Base-by-base conservation (phyloP, 1,139 yeast genomes). In the Schwanniomyces etchellsii region DNA sequence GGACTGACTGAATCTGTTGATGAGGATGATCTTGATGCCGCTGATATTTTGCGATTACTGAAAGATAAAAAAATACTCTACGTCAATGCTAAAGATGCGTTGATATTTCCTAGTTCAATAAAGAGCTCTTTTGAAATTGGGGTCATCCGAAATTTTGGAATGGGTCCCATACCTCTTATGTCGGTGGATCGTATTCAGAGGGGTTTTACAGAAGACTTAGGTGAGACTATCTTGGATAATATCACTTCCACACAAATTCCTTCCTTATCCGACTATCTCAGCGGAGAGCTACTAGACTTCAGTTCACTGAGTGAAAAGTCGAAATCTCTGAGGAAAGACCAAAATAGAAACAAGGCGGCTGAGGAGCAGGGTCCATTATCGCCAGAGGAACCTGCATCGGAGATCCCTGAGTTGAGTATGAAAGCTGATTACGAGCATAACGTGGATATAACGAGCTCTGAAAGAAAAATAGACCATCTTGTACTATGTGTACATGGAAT, bases 401-500 rank as follows among this genome's bases (percentile, higher is more conserved):
- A 55, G 10, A 72, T 70, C 29, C 53, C 77, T 39, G 78, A 74
- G 40, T 7, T 7, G n/a, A 18, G 9, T 7, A 18, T 18, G 21
- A 7, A 7, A 7, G 52, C 65, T 5, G 86, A 78, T 47, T 76
- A 64, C 43, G 61, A 69, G 18, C 57, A 57, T 24, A 64, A 64
- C 14, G 54, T 57, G 7, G 53, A 52, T 2, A 30, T 41, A 1
- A 45, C 53, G 18, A 49, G 56, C 14, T 58, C 70, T 4, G 55
- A 65, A 24, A 59, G 95, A 36, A 64, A 74, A 18, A 68, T 88
- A 12, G 88, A 85, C 30, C 96, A 91, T 55, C 57, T 91, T 34
- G 74, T 89, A 2, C 62, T 91, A 12, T 91, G 95, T 41, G 72
- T 89, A 28, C 98, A 91, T 54, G 97, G 98, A 0, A 85, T 91